Base-by-base conservation (phyloP, 108 stramenopile species). In the Discostella stelligeroides region DNA sequence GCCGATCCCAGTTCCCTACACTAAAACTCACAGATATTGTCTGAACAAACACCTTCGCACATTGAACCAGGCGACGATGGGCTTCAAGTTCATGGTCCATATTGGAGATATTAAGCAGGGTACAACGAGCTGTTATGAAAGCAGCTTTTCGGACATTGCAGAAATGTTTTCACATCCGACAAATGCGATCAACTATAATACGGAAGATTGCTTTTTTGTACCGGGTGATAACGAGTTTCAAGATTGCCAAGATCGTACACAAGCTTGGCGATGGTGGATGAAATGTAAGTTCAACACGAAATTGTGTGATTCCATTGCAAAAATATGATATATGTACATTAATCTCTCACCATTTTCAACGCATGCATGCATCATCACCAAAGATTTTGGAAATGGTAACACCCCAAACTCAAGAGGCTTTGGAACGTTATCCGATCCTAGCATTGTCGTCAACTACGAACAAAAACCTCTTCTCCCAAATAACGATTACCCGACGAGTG, bases 351-450 rank as follows among this genome's bases (percentile, higher is more conserved):
- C 43, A 45, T n/a, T n/a, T 8, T 45, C 9, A 9, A 6, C 34
- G 43, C 12, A 13, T n/a, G n/a, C n/a, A n/a, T n/a, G n/a, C n/a
- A n/a, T n/a, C n/a, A n/a, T n/a, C n/a, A n/a, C n/a, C n/a, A 40
- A n/a, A 58, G 57, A 61, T 38, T 75, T 75, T 67, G 74, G 74
- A 28, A 75, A 75, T 62, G 74, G 74, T 7, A 28, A 15, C 21
- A 37, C 50, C 1, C 58, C 59, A 12, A 75, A 75, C 45, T 50
- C 66, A 15, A 50, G 53, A 43, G 60, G 66, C 39, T 75, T 75
- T 67, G 66, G 66, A 7, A 75, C 74, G 25, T 55, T 67, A 13
- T 60, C 57, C 42, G 45, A 60, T 56, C 21, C 60, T 7, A 55
- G 60, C 42, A 41, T 75, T 25, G 46, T 2, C 34, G 40, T 75